Base-by-base conservation (phyloP, 495 filamentous ascomycete species). In the Clohesyomyces aquaticus region DNA sequence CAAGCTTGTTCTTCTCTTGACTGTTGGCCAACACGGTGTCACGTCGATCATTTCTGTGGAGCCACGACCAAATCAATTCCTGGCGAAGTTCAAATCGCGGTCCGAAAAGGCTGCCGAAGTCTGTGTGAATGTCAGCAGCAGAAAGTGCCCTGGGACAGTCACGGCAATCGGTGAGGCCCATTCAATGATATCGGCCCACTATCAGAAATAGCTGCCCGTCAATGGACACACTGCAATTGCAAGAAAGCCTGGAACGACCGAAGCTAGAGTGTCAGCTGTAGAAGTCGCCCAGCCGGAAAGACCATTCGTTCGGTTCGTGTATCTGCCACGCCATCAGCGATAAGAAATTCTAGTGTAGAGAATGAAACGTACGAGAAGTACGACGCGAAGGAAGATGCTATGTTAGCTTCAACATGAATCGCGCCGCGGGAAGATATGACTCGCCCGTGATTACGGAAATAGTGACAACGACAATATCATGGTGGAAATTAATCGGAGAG, bases 41-140 rank as follows among this genome's bases (percentile, higher is more conserved):
- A 62, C 50, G 28, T 61, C 57, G 4, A 57, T 56, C 2, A 42
- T 12, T 12, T 50, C 25, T 19, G 57, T 62, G 21, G 57, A 55
- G n/a, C 64, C 64, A 29, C 58, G 50, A 28, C 59, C 52, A 50
- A 67, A 57, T 41, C 59, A 42, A 51, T 63, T 57, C 32, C 62
- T 63, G 11, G 59, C 59, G 43, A 63, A 46, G 51, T 67, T 38
- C n/a, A 55, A 23, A 23, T 66, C 56, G 10, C 63, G 55, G 10
- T 66, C 63, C 1, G 57, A 52, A 23, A 60, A 49, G 11, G 56
- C 57, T 14, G 28, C 19, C 12, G 63, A 23, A 16, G 25, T 8
- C n/a, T 28, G 14, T 25, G 19, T 11, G n/a, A 3, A 42, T 45
- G 29, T 14, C 18, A 56, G 53, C 12, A 26, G 53, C 21, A 56